phyloP scores from a whole-genome alignment of 2,329 filamentous ascomycete genomes.

The Dothideomycetidae sp. region DNA sequence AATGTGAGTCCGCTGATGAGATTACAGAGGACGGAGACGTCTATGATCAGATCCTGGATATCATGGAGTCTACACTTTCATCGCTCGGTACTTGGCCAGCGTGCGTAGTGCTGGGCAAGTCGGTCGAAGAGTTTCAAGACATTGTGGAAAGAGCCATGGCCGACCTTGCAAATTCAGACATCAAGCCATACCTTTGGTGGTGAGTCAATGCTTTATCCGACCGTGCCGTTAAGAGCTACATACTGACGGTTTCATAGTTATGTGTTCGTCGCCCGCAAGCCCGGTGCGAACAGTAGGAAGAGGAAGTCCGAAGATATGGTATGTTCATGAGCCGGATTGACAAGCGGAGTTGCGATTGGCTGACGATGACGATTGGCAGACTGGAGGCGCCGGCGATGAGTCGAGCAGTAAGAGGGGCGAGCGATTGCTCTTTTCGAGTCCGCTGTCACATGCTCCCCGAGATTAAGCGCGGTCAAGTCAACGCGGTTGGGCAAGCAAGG shows the following conservation, averaged over 20 bases:
- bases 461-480: no score
- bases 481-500: no score
- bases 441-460: no score
- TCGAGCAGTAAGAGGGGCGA: no score
- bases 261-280: background rate
- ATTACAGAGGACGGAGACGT: background rate
- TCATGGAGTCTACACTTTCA: background rate
- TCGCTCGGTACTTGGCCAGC: constrained; percentile 1
- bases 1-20: background rate
- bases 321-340: no score
- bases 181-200: background rate
- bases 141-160: background rate
- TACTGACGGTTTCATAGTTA: background rate
- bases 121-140: background rate
- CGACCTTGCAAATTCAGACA: background rate
- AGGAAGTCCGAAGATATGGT: no score
- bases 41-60: constrained; percentile 2
- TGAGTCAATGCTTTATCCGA: constrained; percentile 1
- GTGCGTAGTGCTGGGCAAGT: background rate
- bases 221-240: background rate
- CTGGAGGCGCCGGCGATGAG: no score
- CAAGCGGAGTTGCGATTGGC: no score
- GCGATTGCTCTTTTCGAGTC: no score
- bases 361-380: no score
- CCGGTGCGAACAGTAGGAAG: no score